Conservation (phyloP, 805 yeast genomes). For the Zygosaccharomyces kombuchaensis region DNA sequence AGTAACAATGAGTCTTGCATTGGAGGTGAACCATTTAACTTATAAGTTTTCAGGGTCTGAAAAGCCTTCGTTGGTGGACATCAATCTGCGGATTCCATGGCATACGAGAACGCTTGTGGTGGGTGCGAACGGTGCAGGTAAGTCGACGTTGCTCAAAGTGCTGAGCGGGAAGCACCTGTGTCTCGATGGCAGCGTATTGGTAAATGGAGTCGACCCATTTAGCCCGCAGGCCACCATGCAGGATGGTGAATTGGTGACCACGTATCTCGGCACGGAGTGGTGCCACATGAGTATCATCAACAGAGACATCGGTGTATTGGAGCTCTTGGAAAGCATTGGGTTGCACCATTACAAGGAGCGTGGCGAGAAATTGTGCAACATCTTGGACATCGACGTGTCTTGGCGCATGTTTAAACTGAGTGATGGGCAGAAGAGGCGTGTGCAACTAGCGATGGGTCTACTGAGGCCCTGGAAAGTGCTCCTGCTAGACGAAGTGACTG, state of each 20-base stretch:
- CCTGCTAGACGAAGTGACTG: conserved; percentile 93
- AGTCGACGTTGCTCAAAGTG: conserved; percentile 78
- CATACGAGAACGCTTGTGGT: conserved; percentile 72
- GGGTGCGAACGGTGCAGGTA: conserved; percentile 98
- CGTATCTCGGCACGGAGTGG: conserved; percentile 97
- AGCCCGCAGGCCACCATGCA: conserved; percentile 43
- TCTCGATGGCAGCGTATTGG: conserved; percentile 58
- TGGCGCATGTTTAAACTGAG: conserved; percentile 93
- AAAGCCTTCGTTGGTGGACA: conserved; percentile 62
- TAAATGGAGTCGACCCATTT: conserved; percentile 90
- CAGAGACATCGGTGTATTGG: conserved; percentile 83
- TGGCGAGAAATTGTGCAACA: conserved; percentile 66
- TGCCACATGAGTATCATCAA: conserved; percentile 86
- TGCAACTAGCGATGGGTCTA: conserved; percentile 90
- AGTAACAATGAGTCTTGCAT: conserved; percentile 35
- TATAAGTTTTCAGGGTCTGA: conserved; percentile 61
- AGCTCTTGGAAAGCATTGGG: conserved; percentile 76
- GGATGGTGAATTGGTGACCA: conserved; percentile 44
- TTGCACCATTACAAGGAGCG: conserved; percentile 71
- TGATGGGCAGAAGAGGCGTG: conserved; percentile 94
- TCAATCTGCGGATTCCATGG: conserved; percentile 59
- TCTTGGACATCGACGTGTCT: conserved; percentile 76
- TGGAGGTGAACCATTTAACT: conserved; percentile 58
- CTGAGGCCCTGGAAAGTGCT: conserved; percentile 85
- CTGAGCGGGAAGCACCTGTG: conserved; percentile 90